phyloP scores from a whole-genome alignment of 176 grass and related monocot species.

The Miscanthus lutarioriparius region DNA sequence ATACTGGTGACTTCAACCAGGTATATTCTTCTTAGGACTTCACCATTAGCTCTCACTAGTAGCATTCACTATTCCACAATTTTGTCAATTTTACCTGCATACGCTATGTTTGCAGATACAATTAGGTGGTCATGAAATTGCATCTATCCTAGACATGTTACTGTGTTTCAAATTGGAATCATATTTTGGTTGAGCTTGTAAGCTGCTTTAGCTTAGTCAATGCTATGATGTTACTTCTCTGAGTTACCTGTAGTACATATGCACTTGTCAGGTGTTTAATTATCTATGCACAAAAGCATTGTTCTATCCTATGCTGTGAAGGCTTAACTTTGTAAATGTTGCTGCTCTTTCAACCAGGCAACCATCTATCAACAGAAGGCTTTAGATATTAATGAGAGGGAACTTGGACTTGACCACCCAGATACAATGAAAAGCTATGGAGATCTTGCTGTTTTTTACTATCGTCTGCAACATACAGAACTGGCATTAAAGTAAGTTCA shows the following conservation, averaged over 20 bases:
- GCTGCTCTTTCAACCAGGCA: constrained; percentile 60
- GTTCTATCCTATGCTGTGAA: constrained; percentile 18
- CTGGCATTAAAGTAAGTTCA: constrained; percentile 83
- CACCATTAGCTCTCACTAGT: not conserved
- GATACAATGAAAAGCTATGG: constrained; percentile 99
- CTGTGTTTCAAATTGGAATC: not conserved
- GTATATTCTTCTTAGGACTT: constrained; percentile 50
- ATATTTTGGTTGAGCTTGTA: constrained; percentile 32
- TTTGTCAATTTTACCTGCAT: constrained; percentile 1
- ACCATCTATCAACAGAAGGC: constrained; percentile 99
- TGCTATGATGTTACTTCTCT: not conserved
- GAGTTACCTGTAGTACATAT: constrained; percentile 13
- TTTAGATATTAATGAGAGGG: constrained; percentile 97
- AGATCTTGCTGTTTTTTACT: constrained; percentile 99
- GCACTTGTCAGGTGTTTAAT: constrained; percentile 7
- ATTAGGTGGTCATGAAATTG: constrained; percentile 30
- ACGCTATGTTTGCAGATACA: constrained; percentile 5
- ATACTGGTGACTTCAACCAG: constrained; percentile 99
- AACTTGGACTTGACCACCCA: constrained; percentile 99
- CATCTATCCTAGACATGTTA: constrained; percentile 16
- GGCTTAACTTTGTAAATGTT: constrained; percentile 31
- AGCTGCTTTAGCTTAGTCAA: constrained; percentile 32
- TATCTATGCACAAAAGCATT: not conserved
- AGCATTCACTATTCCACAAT: constrained; percentile 9
- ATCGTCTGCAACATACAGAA: constrained; percentile 98